phyloP scores from a whole-genome alignment of 257 asterid genomes.

The Lycium barbarum region DNA sequence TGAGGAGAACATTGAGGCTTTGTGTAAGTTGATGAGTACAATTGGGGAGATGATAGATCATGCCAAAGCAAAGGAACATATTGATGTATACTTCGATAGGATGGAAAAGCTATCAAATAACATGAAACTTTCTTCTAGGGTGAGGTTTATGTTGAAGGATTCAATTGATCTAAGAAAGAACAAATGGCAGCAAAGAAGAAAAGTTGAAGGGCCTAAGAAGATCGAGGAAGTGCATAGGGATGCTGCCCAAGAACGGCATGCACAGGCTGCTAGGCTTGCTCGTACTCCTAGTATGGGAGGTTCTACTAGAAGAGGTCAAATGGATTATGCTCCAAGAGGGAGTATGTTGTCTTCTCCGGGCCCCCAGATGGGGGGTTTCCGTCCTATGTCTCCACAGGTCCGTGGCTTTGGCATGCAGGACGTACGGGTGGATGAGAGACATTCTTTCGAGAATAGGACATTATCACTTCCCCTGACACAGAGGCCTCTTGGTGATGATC shows the following conservation, averaged over 20 bases:
- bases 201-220: constrained; percentile 97
- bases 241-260: constrained; percentile 95
- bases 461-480: constrained; percentile 73
- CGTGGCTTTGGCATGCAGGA: constrained; percentile 83
- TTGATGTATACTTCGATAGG: constrained; percentile 72
- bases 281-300: constrained; percentile 71
- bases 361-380: constrained; percentile 62
- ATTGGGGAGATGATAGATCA: constrained; percentile 96
- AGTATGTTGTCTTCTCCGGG: constrained; percentile 64
- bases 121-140: constrained; percentile 84
- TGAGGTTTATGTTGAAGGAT: constrained; percentile 92
- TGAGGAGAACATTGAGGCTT: constrained; percentile 88
- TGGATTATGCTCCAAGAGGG: constrained; percentile 75
- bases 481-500: constrained; percentile 72
- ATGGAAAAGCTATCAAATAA: constrained; percentile 75
- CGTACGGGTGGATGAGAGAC: constrained; percentile 64
- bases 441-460: constrained; percentile 62
- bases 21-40: constrained; percentile 97
- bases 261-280: constrained; percentile 69
- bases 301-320: constrained; percentile 66
- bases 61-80: constrained; percentile 70
- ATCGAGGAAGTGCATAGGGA: constrained; percentile 95
- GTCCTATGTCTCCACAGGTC: constrained; percentile 56
- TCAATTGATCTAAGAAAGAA: constrained; percentile 90
- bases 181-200: constrained; percentile 98